These are phyloP conservation scores for Aureobasidium sp. DNA, from an alignment of 2,329 filamentous ascomycete species.

Conservation along the genomic window DNA sequence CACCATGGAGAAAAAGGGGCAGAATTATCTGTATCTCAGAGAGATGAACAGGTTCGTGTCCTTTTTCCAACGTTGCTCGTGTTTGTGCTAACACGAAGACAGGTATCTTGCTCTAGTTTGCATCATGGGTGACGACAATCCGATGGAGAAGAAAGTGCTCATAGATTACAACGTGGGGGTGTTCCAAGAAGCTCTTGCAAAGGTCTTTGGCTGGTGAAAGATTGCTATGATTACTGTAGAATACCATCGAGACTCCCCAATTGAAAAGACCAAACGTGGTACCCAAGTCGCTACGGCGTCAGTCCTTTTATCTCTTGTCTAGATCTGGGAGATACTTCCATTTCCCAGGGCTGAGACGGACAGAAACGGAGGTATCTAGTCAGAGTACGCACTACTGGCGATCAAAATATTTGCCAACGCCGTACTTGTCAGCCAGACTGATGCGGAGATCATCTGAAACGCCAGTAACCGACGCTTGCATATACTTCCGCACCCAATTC, in stretches of 20 bases:
- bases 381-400: too few species aligned
- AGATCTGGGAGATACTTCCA: too few species aligned
- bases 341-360: too few species aligned
- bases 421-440: background rate
- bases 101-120: constrained; percentile 73
- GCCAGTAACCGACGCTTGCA: background rate
- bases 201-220: constrained; percentile 53
- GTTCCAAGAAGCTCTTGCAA: constrained; percentile 66
- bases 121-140: constrained; percentile 74
- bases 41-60: constrained; percentile 55
- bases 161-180: constrained; percentile 84
- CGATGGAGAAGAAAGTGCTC: constrained; percentile 72
- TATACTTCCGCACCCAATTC: background rate
- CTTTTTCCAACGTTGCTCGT: background rate
- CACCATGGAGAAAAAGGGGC: constrained; percentile 48
- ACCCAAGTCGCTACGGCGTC: background rate
- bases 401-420: background rate
- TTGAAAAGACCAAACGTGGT: background rate
- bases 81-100: background rate
- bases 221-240: background rate
- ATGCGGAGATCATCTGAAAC: background rate
- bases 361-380: too few species aligned
- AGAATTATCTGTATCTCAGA: constrained; percentile 54
- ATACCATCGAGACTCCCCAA: background rate
- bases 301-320: background rate